Evolutionary conservation across 1,284 basidiomycete genomes (phyloP).

Genomic region (Crepidotus sp.): DNA sequence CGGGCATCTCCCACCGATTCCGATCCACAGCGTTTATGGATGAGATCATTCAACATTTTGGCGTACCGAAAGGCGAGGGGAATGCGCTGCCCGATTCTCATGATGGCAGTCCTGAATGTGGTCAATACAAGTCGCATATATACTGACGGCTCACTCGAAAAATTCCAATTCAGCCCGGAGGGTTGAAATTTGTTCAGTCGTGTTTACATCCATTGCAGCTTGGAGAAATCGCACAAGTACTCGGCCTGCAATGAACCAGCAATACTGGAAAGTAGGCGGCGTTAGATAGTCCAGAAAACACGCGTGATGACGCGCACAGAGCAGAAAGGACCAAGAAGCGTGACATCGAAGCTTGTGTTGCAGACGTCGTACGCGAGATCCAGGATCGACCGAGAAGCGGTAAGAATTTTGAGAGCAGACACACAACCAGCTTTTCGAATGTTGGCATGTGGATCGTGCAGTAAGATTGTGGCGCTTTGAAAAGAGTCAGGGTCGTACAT

Average conservation of each 20-base stretch:
- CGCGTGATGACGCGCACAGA: constrained; percentile 31
- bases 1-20: not conserved
- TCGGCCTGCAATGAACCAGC: constrained; percentile 59
- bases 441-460: constrained; percentile 67
- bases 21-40: constrained; percentile 31
- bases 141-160: constrained; percentile 41
- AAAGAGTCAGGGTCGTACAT: constrained; percentile 5
- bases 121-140: too few relatives aligned
- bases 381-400: constrained; percentile 54
- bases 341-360: constrained; percentile 63
- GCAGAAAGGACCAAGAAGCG: constrained; percentile 53
- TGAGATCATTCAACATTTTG: constrained; percentile 48
- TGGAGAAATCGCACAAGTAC: constrained; percentile 57
- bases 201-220: constrained; percentile 45
- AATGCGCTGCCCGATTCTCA: constrained; percentile 53
- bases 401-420: constrained; percentile 57
- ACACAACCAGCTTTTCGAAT: constrained; percentile 47
- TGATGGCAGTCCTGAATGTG: constrained; percentile 42
- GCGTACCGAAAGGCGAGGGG: constrained; percentile 58
- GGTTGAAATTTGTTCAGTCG: constrained; percentile 43
- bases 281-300: constrained; percentile 1
- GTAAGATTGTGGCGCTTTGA: constrained; percentile 47
- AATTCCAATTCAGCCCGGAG: constrained; percentile 56
- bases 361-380: constrained; percentile 58
- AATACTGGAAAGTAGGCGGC: constrained; percentile 38